Evolutionary conservation across 805 yeast species (phyloP).

Genomic region (Nakazawaea molendinolei): DNA sequence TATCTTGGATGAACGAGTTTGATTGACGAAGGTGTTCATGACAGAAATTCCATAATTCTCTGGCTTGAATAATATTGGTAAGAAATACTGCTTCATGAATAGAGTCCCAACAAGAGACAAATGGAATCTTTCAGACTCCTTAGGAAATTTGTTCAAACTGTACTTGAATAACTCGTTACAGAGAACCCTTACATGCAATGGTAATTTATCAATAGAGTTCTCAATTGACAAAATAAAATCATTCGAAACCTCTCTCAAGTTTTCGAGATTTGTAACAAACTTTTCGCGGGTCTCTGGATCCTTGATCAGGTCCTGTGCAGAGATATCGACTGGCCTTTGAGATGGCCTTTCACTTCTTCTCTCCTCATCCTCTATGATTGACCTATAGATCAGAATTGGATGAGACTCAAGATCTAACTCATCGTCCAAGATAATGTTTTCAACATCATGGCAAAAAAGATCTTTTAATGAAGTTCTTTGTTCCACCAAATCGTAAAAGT

Average conservation of each 20-base stretch:
- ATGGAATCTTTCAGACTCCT: conserved; percentile 51
- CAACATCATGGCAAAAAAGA: conserved; percentile 32
- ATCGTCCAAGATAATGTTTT: conserved; percentile 35
- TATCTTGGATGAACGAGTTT: conserved; percentile 14
- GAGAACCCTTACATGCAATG: conserved; percentile 50
- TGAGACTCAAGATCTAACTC: conserved; percentile 71
- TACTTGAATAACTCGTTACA: conserved; percentile 34
- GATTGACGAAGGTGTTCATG: conserved; percentile 3
- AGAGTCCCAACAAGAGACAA: conserved; percentile 65
- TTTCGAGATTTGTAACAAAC: conserved; percentile 70
- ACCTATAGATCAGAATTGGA: conserved; percentile 53
- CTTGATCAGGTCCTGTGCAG: conserved; percentile 69
- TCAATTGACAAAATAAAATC: conserved; percentile 51
- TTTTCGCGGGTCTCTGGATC: conserved; percentile 64
- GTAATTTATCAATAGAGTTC: conserved; percentile 35
- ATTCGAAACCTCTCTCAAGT: conserved; percentile 63
- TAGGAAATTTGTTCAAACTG: conserved; percentile 40
- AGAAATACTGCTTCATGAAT: conserved; percentile 45
- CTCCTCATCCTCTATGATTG: conserved; percentile 31
- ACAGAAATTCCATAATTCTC: conserved; percentile 48
- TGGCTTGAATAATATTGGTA: conserved; percentile 42
- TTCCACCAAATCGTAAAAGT: conserved; percentile 39
- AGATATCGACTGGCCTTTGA: conserved; percentile 29
- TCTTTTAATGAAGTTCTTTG: conserved; percentile 40
- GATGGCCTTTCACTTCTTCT: conserved; percentile 25